Percentiles rank a stretch among this genome's conserved stretches.
Conservation (phyloP, 2,329 filamentous ascomycete genomes). For the Ploettnerulaceae sp. region DNA sequence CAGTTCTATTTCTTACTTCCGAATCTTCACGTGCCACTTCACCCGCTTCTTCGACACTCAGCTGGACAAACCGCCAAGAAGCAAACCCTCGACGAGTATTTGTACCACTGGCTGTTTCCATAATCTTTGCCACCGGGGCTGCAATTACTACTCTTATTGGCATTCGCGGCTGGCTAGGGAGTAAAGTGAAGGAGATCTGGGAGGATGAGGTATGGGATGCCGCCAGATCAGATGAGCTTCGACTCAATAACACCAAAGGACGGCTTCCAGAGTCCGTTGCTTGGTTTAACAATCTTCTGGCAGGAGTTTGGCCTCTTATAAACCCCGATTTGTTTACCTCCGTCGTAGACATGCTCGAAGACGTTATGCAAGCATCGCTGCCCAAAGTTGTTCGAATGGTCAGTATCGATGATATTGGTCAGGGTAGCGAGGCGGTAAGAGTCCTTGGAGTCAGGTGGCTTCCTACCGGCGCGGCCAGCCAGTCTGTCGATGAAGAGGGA, state of each 20-base stretch:
- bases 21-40: slow-evolving; percentile 4
- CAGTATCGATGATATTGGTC: slow-evolving; percentile 68
- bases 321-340: slow-evolving; percentile 70
- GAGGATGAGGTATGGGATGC: slow-evolving; percentile 68
- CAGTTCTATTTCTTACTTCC: slow-evolving; percentile 13
- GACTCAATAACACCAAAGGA: slow-evolving; percentile 32
- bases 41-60: background rate
- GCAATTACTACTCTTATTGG: slow-evolving; percentile 38
- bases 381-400: slow-evolving; percentile 69
- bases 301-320: slow-evolving; percentile 67
- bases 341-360: slow-evolving; percentile 66
- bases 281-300: slow-evolving; percentile 67
- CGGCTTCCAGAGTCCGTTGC: slow-evolving; percentile 46
- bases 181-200: slow-evolving; percentile 57
- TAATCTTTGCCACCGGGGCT: slow-evolving; percentile 9
- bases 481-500: slow-evolving; percentile 55
- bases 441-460: slow-evolving; percentile 70
- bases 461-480: slow-evolving; percentile 62
- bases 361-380: slow-evolving; percentile 74
- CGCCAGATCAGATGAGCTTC: slow-evolving; percentile 46
- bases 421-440: slow-evolving; percentile 66
- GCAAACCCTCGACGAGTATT: slow-evolving; percentile 4
- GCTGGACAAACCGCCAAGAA: slow-evolving; percentile 2
- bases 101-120: slow-evolving; percentile 7
- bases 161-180: slow-evolving; percentile 55